These are phyloP conservation scores for Paramecium sonneborni DNA, from an alignment of 73 alveolate species.

Conservation along the genomic window DNA sequence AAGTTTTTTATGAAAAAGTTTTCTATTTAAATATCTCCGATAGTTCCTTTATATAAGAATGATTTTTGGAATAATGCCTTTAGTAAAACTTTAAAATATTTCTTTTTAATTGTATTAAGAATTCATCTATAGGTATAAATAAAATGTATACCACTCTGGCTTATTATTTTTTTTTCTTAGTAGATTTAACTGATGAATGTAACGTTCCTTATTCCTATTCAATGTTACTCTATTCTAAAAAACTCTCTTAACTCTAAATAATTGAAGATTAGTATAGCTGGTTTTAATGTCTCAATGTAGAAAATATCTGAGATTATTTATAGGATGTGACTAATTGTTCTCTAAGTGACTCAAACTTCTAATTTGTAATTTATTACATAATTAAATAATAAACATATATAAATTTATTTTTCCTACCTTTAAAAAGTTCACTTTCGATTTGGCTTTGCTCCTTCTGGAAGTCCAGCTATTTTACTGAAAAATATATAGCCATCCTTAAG, in stretches of 20 bases:
- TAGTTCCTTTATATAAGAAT: neutral
- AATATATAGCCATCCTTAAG: slow-evolving; percentile 71
- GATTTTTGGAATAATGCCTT: neutral
- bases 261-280: neutral
- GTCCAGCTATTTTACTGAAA: slow-evolving; percentile 74
- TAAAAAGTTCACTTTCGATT: neutral
- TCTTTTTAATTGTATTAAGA: neutral
- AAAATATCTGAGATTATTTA: neutral
- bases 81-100: neutral
- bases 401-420: neutral
- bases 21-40: neutral
- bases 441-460: neutral
- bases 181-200: neutral
- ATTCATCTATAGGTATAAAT: neutral
- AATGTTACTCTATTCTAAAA: neutral
- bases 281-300: neutral
- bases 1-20: neutral
- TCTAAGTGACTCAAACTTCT: neutral
- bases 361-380: slow-evolving; percentile 19
- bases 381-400: neutral
- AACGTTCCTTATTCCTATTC: neutral
- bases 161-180: neutral
- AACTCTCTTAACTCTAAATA: neutral
- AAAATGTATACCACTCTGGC: slow-evolving; percentile 3
- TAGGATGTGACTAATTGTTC: slow-evolving; percentile 26